Percentiles rank a stretch among this genome's conserved stretches.
Evolutionary conservation across 768 basidiomycete species (phyloP).

Genomic region (Amanita subjunquillea): DNA sequence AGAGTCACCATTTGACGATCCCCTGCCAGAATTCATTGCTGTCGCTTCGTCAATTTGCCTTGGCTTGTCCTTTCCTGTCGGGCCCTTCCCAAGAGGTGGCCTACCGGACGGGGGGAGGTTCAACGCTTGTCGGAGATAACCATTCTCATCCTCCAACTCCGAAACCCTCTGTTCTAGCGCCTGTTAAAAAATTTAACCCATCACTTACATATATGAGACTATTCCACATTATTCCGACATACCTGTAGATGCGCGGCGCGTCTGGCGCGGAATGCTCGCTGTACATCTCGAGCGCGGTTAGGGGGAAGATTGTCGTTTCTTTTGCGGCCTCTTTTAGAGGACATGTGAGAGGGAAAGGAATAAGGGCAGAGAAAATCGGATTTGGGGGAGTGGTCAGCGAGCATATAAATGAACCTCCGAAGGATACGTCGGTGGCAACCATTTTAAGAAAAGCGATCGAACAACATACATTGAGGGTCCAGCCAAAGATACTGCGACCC

Average conservation of each 20-base stretch:
- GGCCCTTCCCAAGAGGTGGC: conserved; percentile 69
- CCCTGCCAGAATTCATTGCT: conserved; percentile 26
- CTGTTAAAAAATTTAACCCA: conserved; percentile 26
- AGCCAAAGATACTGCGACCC: conserved; percentile 7
- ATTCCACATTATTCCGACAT: conserved; percentile 24
- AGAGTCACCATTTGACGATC: conserved; percentile 33
- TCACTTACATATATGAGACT: conserved; percentile 19
- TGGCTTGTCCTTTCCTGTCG: conserved; percentile 80
- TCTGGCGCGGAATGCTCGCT: conserved; percentile 81
- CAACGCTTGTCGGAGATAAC: conserved; percentile 57
- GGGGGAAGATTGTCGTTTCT: conserved; percentile 73
- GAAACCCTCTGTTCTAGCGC: conserved; percentile 72
- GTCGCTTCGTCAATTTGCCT: conserved; percentile 30
- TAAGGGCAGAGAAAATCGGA: conserved; percentile 19
- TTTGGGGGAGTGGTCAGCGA: conserved; percentile 8
- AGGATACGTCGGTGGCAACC: conserved; percentile 6
- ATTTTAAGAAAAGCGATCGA: conserved; percentile 6
- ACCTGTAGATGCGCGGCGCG: conserved; percentile 84
- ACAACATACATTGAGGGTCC: conserved; percentile 5
- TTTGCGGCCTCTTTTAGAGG: conserved; percentile 82
- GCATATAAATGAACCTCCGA: conserved; percentile 24
- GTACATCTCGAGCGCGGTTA: conserved; percentile 79
- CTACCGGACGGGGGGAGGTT: conserved; percentile 67
- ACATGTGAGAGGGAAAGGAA: conserved; percentile 35
- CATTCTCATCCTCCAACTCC: conserved; percentile 81